Base-by-base conservation (phyloP, 23 red algal genomes). In the Gracilariopsis chorda region DNA sequence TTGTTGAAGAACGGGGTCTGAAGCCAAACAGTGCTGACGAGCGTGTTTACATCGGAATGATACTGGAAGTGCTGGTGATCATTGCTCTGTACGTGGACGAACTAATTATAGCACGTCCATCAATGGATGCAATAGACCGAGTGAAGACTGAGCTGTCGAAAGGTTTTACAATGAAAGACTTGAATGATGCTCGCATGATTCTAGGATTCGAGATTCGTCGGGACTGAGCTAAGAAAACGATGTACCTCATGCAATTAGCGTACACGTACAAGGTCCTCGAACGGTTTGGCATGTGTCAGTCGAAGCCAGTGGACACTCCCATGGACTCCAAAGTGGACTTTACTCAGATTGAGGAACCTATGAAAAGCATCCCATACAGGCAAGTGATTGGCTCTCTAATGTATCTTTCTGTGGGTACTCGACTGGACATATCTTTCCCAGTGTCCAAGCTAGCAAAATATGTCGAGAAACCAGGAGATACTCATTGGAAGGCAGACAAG, bases 181-280 rank as follows among this genome's bases (percentile, higher is more conserved):
- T 0, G 24, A 47, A 48, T 10, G 58, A 86, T 23, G 81, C 81
- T 49, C 34, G 41, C 21, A 40, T 73, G 21, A 12, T 74, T 24
- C 30, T 77, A 9, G 63, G 84, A 28, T 77, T 88, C 32, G 84
- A 88, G 43, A 88, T 53, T 25, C 63, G 76, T 57, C 84, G 84
- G 25, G 59, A 65, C 16, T 20, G 42, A 53, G 12, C 14, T 8
- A 33, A 88, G 42, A 47, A 21, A 21, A 3, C 10, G 51, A 39
- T 77, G 10, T 59, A 57, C n/a, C 67, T 88, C 21, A 40, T 65
- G 2, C 84, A 75, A 40, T 72, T 7, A 11, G 10, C 2, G 12
- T 87, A 87, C 63, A 57, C 62, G 40, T 2, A 67, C 45, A 52
- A 80, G 34, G 86, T 61, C 32, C 27, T 90, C 7, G 46, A 90